phyloP scores from a whole-genome alignment of 768 basidiomycete species.

The Collybia sordida region DNA sequence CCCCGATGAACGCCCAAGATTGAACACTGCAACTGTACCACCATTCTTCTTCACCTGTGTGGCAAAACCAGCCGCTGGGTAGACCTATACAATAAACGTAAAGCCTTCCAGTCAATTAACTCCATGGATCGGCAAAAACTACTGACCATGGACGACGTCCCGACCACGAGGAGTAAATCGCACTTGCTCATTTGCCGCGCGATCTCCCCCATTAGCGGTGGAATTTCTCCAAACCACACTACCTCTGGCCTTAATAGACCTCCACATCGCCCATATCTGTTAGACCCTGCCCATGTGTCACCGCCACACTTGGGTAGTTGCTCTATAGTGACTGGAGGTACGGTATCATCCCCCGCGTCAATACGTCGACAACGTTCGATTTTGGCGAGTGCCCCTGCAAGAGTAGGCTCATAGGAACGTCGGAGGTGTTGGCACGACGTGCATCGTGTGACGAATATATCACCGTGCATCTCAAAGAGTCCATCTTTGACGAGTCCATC shows the following conservation, averaged over 20 bases:
- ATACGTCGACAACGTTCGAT: constrained; percentile 15
- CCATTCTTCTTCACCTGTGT: constrained; percentile 28
- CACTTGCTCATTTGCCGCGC: constrained; percentile 26
- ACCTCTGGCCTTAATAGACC: constrained; percentile 39
- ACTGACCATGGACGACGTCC: constrained; percentile 42
- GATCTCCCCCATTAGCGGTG: constrained; percentile 33
- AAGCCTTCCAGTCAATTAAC: neutral
- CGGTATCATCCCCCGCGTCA: constrained; percentile 10
- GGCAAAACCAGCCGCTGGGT: constrained; percentile 34
- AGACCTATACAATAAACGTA: constrained; percentile 24
- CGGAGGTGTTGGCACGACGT: constrained; percentile 29
- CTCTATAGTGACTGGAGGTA: constrained; percentile 19
- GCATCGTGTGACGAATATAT: constrained; percentile 43
- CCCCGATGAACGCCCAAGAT: constrained; percentile 29
- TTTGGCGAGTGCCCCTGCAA: constrained; percentile 30
- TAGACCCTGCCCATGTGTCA: constrained; percentile 20
- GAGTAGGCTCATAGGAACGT: constrained; percentile 22
- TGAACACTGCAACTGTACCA: constrained; percentile 40
- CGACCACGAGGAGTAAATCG: constrained; percentile 41
- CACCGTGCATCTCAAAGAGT: constrained; percentile 51
- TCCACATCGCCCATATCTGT: constrained; percentile 30
- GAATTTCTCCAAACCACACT: constrained; percentile 46
- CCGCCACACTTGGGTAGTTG: constrained; percentile 29
- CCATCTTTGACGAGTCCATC: constrained; percentile 2
- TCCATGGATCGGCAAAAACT: neutral